A percentile compares a stretch with the other conserved stretches of the same genome.
These are phyloP conservation scores for Cladosporium sp. DNA, from an alignment of 2,329 filamentous ascomycete genomes.

Conservation along the genomic window DNA sequence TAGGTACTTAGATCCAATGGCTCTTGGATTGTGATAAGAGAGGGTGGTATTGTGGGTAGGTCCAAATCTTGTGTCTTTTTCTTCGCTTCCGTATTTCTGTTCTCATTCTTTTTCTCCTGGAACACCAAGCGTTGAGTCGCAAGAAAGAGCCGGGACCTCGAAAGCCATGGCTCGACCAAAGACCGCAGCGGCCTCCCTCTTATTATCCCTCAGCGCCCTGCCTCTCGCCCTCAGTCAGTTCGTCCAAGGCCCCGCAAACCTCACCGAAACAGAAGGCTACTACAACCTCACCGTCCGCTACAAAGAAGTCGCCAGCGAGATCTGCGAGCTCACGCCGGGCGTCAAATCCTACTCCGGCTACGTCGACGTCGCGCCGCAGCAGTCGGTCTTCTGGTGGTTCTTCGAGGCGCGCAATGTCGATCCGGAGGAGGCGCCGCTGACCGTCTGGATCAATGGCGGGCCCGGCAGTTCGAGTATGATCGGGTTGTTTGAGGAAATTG, in stretches of 20 bases:
- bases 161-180: not conserved
- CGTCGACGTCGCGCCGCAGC: conserved; percentile 45
- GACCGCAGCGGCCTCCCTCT: not conserved
- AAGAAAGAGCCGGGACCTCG: not conserved
- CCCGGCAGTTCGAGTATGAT: conserved; percentile 55
- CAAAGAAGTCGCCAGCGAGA: conserved; percentile 50
- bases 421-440: conserved; percentile 48
- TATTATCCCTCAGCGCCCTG: not conserved
- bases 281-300: conserved; percentile 50
- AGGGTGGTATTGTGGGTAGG: not conserved
- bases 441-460: conserved; percentile 57
- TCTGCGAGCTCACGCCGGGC: conserved; percentile 51
- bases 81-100: not conserved
- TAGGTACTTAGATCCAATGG: too few species aligned
- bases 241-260: conserved; percentile 39
- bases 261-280: conserved; percentile 39
- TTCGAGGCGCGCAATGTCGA: conserved; percentile 47
- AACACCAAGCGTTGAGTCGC: not conserved
- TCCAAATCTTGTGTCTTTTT: not conserved
- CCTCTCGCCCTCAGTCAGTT: conserved; percentile 32
- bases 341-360: conserved; percentile 54
- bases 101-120: not conserved
- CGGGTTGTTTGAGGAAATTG: conserved; percentile 49
- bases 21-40: not conserved
- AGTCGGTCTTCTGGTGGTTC: conserved; percentile 54